Percentiles rank a stretch among this genome's conserved stretches.
Conservation (phyloP, 1,284 basidiomycete genomes). For the Ganoderma multipileum region DNA sequence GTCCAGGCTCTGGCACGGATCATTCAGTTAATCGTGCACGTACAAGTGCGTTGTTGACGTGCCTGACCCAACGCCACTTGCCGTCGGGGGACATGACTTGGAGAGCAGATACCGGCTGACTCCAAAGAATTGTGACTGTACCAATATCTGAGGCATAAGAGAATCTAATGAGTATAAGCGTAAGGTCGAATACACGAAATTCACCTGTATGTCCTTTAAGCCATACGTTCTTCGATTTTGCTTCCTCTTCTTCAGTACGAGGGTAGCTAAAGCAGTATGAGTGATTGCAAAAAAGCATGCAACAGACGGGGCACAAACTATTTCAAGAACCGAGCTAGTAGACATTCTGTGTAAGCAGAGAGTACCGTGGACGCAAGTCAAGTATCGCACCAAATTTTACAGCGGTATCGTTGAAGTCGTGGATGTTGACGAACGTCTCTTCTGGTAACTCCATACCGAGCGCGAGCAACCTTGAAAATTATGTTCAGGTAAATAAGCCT, state of each 20-base stretch:
- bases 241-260: constrained; percentile 54
- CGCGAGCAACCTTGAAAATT: constrained; percentile 50
- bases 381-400: constrained; percentile 39
- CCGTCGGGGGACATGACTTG: constrained; percentile 61
- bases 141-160: constrained; percentile 51
- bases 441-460: constrained; percentile 43
- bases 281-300: neutral
- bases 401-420: constrained; percentile 35
- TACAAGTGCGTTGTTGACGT: constrained; percentile 65
- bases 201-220: constrained; percentile 51
- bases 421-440: constrained; percentile 40
- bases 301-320: constrained; percentile 36
- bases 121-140: constrained; percentile 60
- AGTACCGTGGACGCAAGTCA: too few relatives aligned
- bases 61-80: constrained; percentile 64
- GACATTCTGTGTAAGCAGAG: neutral
- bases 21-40: constrained; percentile 11
- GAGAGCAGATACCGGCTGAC: constrained; percentile 64
- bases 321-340: constrained; percentile 42
- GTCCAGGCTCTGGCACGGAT: constrained; percentile 30
- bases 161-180: neutral
- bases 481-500: constrained; percentile 14
- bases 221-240: constrained; percentile 60
- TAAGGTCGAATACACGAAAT: neutral
- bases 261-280: constrained; percentile 36